Percentiles rank a stretch among this genome's conserved stretches.
Evolutionary conservation across 148 eudicot genomes (phyloP).

Genomic region (Talinum fruticosum): DNA sequence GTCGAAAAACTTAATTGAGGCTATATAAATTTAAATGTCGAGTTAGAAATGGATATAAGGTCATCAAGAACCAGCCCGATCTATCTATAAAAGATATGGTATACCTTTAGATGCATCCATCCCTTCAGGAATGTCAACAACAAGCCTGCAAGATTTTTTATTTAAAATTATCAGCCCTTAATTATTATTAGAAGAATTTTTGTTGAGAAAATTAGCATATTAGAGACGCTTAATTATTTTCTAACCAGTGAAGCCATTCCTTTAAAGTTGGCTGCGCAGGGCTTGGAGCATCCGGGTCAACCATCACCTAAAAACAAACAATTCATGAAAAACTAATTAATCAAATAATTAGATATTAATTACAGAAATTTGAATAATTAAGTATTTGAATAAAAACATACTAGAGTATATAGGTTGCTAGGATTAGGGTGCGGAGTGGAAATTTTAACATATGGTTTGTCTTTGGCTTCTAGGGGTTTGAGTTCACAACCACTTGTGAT

Average conservation of each 20-base stretch:
- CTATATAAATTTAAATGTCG: too few species aligned
- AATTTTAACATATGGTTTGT: slow-evolving; percentile 25
- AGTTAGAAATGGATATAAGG: too few species aligned
- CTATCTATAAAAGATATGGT: background rate
- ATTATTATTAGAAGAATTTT: too few species aligned
- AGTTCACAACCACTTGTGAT: slow-evolving; percentile 32
- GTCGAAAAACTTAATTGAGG: too few species aligned
- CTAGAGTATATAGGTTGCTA: slow-evolving; percentile 29
- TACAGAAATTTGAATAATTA: too few species aligned
- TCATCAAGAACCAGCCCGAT: too few species aligned
- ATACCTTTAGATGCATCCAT: slow-evolving; percentile 18
- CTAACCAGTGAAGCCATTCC: slow-evolving; percentile 47
- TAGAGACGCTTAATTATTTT: background rate
- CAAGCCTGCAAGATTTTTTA: slow-evolving; percentile 15
- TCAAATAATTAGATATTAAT: background rate
- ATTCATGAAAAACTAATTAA: too few species aligned
- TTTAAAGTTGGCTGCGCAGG: slow-evolving; percentile 35
- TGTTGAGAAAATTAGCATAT: too few species aligned
- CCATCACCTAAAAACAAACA: slow-evolving; percentile 34
- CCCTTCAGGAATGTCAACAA: slow-evolving; percentile 21
- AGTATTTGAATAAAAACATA: background rate
- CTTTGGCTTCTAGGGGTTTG: slow-evolving; percentile 29
- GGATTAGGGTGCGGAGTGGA: background rate
- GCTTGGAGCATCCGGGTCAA: slow-evolving; percentile 50
- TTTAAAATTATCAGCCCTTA: background rate